These are phyloP conservation scores for Elongisporangium senticosum DNA, from an alignment of 352 stramenopile species.

Conservation along the genomic window DNA sequence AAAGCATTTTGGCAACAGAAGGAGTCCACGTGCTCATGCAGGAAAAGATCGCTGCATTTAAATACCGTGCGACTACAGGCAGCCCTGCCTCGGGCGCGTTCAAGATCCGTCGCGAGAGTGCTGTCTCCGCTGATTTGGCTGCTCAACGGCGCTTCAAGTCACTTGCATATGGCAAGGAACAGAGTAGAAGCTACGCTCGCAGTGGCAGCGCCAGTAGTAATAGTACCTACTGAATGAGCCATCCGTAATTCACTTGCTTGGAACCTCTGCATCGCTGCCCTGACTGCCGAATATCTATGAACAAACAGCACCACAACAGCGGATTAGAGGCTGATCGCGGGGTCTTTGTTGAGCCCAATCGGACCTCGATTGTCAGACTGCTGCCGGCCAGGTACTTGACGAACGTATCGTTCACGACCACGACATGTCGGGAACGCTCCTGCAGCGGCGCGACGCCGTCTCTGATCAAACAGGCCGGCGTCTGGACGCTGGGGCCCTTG, in stretches of 20 bases:
- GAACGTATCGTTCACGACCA: constrained; percentile 45
- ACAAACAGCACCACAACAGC: background rate
- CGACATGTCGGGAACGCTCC: constrained; percentile 22
- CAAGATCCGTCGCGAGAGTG: constrained; percentile 33
- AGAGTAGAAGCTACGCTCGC: background rate
- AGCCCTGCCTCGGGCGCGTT: constrained; percentile 18
- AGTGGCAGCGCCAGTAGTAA: background rate
- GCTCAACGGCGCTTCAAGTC: constrained; percentile 23
- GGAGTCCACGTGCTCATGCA: constrained; percentile 47
- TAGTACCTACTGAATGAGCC: background rate
- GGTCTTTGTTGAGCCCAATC: background rate
- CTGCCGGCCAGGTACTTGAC: constrained; percentile 41
- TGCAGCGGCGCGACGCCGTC: background rate
- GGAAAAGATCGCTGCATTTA: constrained; percentile 35
- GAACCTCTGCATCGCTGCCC: background rate
- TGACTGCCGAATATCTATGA: background rate
- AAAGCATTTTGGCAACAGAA: constrained; percentile 43
- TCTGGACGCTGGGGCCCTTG: constrained; percentile 26
- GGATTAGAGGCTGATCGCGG: background rate
- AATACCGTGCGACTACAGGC: constrained; percentile 27
- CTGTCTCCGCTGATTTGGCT: constrained; percentile 19
- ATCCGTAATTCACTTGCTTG: background rate
- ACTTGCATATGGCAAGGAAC: constrained; percentile 12
- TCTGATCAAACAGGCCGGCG: constrained; percentile 11
- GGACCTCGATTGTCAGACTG: constrained; percentile 45